Conservation (phyloP, 805 yeast species). For the Pichia sporocuriosa region DNA sequence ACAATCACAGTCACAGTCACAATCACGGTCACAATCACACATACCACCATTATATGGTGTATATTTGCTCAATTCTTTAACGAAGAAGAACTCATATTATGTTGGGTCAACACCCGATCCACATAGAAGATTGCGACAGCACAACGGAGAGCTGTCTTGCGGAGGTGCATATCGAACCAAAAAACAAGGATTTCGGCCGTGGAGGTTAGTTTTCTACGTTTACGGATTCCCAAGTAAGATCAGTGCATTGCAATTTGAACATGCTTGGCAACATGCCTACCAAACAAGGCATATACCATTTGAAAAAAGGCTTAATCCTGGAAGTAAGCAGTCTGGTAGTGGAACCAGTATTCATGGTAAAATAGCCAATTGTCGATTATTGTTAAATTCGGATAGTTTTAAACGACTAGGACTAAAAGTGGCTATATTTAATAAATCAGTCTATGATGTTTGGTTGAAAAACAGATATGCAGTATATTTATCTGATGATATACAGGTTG, state of each 20-base stretch:
- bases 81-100: constrained; percentile 54
- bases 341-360: constrained; percentile 40
- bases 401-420: constrained; percentile 38
- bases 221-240: constrained; percentile 67
- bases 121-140: constrained; percentile 58
- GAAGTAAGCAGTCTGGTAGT: constrained; percentile 23
- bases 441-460: constrained; percentile 30
- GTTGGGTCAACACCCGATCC: constrained; percentile 85
- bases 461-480: constrained; percentile 28
- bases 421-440: constrained; percentile 35
- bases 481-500: constrained; percentile 20
- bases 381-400: constrained; percentile 40
- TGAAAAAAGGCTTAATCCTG: constrained; percentile 33
- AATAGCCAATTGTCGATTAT: constrained; percentile 40
- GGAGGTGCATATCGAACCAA: constrained; percentile 73
- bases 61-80: constrained; percentile 56
- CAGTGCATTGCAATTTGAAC: constrained; percentile 74
- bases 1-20: not conserved
- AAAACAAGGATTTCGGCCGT: constrained; percentile 53
- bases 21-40: not conserved
- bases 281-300: constrained; percentile 52
- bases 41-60: constrained; percentile 56
- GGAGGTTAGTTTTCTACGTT: constrained; percentile 61
- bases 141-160: constrained; percentile 56
- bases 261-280: constrained; percentile 75